Percentiles rank a stretch among this genome's conserved stretches.
phyloP scores from a whole-genome alignment of 352 stramenopile genomes.

The Blastocystis sp. region DNA sequence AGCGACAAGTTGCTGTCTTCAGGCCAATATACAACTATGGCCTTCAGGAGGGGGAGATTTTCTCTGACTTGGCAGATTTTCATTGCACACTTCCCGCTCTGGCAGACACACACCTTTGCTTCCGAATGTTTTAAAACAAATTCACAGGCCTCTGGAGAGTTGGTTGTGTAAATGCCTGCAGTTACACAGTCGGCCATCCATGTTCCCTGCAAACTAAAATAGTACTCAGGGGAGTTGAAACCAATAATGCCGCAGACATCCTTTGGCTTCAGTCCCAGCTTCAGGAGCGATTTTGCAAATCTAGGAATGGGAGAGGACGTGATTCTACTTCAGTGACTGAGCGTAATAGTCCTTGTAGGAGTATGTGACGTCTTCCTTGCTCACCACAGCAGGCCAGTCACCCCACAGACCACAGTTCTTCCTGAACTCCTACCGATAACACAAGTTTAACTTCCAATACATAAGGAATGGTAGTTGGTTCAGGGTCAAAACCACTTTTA shows the following conservation, averaged over 20 bases:
- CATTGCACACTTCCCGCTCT: constrained; percentile 72
- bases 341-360: constrained; percentile 73
- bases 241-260: constrained; percentile 77
- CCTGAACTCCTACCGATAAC: background rate
- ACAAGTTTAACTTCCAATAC: background rate
- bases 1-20: constrained; percentile 17
- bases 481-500: constrained; percentile 30
- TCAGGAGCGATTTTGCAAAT: constrained; percentile 72
- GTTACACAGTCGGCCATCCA: constrained; percentile 75
- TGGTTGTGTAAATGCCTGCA: constrained; percentile 78
- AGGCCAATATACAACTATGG: constrained; percentile 70
- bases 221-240: constrained; percentile 79
- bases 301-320: background rate
- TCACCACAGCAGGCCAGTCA: constrained; percentile 52
- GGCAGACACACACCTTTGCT: constrained; percentile 73
- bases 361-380: constrained; percentile 56
- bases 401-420: constrained; percentile 40
- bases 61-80: constrained; percentile 73
- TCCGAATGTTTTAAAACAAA: constrained; percentile 76
- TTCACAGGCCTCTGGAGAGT: constrained; percentile 72
- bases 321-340: constrained; percentile 67
- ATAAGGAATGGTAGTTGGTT: constrained; percentile 44
- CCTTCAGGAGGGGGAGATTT: constrained; percentile 73
- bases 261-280: constrained; percentile 71
- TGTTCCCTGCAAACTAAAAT: constrained; percentile 74